These are phyloP conservation scores for Epicoccum nigrum DNA, from an alignment of 2,329 filamentous ascomycete genomes.

Conservation along the genomic window DNA sequence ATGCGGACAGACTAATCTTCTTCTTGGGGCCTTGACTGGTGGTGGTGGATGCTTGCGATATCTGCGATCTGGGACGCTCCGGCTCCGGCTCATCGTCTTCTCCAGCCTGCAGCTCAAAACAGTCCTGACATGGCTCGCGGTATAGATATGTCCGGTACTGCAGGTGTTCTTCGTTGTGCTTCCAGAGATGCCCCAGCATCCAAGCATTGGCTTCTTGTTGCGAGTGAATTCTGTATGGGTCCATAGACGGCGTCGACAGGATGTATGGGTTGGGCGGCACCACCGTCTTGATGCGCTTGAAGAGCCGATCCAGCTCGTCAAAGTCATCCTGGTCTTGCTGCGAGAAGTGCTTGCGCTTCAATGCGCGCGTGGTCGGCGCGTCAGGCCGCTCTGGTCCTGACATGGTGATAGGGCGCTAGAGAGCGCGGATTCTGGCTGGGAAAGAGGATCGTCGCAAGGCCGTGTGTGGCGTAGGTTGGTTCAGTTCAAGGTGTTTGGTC, in stretches of 20 bases:
- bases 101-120: slow-evolving; percentile 56
- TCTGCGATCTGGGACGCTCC: slow-evolving; percentile 44
- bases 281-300: slow-evolving; percentile 52
- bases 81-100: slow-evolving; percentile 60
- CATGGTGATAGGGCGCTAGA: slow-evolving; percentile 30
- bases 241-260: slow-evolving; percentile 55
- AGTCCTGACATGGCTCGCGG: slow-evolving; percentile 60
- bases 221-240: slow-evolving; percentile 53
- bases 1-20: slow-evolving; percentile 67
- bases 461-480: not conserved
- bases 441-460: not conserved
- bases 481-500: not conserved
- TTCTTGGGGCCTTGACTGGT: slow-evolving; percentile 58
- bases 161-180: slow-evolving; percentile 60
- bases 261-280: slow-evolving; percentile 55
- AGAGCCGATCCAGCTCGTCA: slow-evolving; percentile 48
- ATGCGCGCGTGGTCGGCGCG: slow-evolving; percentile 33
- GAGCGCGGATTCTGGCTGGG: not conserved
- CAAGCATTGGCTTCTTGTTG: slow-evolving; percentile 50
- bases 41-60: slow-evolving; percentile 40
- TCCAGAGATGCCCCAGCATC: slow-evolving; percentile 60
- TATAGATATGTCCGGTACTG: slow-evolving; percentile 68
- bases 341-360: slow-evolving; percentile 37
- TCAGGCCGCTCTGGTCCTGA: slow-evolving; percentile 37
- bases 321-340: slow-evolving; percentile 46